These are phyloP conservation scores for Fusarium virguliforme DNA, from an alignment of 2,329 filamentous ascomycete species.

Conservation along the genomic window DNA sequence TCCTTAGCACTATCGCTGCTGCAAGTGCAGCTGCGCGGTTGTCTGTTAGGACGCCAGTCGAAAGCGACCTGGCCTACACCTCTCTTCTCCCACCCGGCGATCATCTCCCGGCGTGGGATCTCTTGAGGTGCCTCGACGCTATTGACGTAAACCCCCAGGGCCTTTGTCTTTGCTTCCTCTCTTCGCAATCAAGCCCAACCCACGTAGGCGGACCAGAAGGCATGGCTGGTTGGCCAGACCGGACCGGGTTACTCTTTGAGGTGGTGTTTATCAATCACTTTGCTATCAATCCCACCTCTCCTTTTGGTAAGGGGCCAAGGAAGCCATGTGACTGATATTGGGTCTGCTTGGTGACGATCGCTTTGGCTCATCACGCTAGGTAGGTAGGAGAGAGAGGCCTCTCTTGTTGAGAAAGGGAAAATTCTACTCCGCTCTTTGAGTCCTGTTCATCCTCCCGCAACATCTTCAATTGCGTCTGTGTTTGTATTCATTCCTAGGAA, in stretches of 20 bases:
- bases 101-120: constrained; percentile 15
- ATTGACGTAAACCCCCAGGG: constrained; percentile 7
- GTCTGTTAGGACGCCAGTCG: constrained; percentile 25
- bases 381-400: background rate
- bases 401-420: constrained; percentile 14
- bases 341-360: constrained; percentile 27
- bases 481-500: constrained; percentile 12
- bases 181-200: constrained; percentile 18
- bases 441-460: constrained; percentile 23
- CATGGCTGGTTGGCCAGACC: constrained; percentile 23
- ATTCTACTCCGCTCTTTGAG: constrained; percentile 17
- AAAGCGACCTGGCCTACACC: constrained; percentile 4
- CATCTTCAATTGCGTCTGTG: constrained; percentile 12
- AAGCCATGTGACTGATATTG: constrained; percentile 11
- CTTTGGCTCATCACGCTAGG: constrained; percentile 17
- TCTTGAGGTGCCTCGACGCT: constrained; percentile 16
- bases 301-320: background rate
- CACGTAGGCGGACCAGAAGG: constrained; percentile 33
- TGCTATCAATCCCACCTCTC: constrained; percentile 17
- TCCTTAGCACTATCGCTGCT: constrained; percentile 27
- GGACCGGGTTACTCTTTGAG: constrained; percentile 9
- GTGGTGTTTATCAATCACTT: constrained; percentile 25
- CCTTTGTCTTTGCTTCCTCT: constrained; percentile 16
- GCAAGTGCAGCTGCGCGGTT: constrained; percentile 24
- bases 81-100: background rate